Evolutionary conservation across 768 basidiomycete species (phyloP).

Genomic region (Suillus tomentosus): DNA sequence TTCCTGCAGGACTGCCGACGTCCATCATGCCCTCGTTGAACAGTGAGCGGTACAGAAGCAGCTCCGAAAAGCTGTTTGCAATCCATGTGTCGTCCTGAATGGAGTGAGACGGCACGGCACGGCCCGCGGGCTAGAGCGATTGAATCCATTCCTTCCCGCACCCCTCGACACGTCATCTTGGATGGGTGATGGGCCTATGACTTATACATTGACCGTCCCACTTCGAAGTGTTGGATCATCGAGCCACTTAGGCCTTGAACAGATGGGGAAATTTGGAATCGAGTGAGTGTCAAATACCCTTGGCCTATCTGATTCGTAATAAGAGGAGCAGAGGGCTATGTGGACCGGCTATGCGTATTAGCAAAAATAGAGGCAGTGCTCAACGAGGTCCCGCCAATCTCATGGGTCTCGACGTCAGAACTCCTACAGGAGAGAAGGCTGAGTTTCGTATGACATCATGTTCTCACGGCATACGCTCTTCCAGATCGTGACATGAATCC

Average conservation of each 20-base stretch:
- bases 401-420: neutral
- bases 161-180: neutral
- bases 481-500: neutral
- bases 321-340: neutral
- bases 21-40: neutral
- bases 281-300: neutral
- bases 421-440: neutral
- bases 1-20: neutral
- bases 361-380: neutral
- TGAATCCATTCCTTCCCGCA: neutral
- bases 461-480: neutral
- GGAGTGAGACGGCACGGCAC: neutral
- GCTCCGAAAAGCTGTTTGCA: neutral
- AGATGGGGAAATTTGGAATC: neutral
- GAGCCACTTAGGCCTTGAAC: no score
- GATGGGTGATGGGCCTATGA: neutral
- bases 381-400: neutral
- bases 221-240: neutral
- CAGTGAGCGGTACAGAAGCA: neutral
- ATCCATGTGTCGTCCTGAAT: neutral
- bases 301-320: neutral
- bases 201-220: neutral
- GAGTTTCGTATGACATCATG: conserved; percentile 5
- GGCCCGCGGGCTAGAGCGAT: neutral
- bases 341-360: neutral